Percentiles rank a stretch among this genome's conserved stretches.
phyloP scores from a whole-genome alignment of 208 protist species.

The Trichomonas gallinae region DNA sequence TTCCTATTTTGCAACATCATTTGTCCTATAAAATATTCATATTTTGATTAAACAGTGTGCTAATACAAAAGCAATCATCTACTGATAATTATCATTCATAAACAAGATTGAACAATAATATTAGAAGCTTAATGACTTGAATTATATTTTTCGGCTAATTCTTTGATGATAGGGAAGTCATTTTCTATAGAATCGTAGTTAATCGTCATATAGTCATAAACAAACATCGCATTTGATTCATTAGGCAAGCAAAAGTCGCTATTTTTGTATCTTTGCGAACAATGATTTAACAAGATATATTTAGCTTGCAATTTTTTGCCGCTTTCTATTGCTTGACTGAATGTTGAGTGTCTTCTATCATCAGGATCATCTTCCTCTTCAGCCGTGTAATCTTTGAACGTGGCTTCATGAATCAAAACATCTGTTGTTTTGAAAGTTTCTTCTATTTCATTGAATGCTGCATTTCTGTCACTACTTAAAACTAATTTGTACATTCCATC shows the following conservation, averaged over 20 bases:
- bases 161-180: not conserved
- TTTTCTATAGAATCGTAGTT: not conserved
- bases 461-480: not conserved
- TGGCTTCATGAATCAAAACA: not conserved
- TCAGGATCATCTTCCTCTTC: not conserved
- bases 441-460: not conserved
- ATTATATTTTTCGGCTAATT: not conserved
- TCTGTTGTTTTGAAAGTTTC: not conserved
- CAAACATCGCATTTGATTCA: not conserved
- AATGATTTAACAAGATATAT: not conserved
- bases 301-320: not conserved
- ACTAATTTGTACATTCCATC: not conserved
- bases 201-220: not conserved
- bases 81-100: no score
- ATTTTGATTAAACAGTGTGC: no score
- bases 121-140: not conserved
- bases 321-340: not conserved
- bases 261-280: not conserved
- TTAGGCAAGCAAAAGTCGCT: not conserved
- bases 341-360: not conserved
- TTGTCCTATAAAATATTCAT: no score
- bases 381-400: not conserved
- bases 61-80: no score
- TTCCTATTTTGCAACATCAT: no score
- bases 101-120: no score